Evolutionary conservation across 352 stramenopile genomes (phyloP).

Genomic region (Phytophthora constricta): DNA sequence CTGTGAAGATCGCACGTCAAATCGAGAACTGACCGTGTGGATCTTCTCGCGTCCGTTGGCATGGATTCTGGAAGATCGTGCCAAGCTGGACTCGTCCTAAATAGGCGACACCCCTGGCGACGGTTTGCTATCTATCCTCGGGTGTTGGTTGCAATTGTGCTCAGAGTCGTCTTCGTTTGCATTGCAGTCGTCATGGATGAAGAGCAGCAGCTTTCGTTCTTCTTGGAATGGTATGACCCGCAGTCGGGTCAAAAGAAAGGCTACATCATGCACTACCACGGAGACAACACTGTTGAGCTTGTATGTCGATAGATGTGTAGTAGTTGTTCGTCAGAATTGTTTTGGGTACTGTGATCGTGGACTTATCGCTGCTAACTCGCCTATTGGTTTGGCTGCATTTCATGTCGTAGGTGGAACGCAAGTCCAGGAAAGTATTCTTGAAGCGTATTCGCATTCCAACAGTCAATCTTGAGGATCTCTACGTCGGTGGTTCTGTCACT

Average conservation of each 20-base stretch:
- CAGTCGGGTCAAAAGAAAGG: slow-evolving; percentile 72
- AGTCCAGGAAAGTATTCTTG: slow-evolving; percentile 71
- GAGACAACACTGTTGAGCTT: slow-evolving; percentile 76
- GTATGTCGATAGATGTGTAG: slow-evolving; percentile 50
- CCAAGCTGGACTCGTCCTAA: too few relatives aligned
- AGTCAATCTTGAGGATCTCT: slow-evolving; percentile 69
- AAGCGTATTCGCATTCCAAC: slow-evolving; percentile 81
- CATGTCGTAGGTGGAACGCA: slow-evolving; percentile 55
- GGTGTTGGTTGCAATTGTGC: too few relatives aligned
- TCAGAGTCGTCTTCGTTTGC: slow-evolving; percentile 12
- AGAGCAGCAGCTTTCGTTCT: slow-evolving; percentile 74
- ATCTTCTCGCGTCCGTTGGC: slow-evolving; percentile 21
- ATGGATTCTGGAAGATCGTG: slow-evolving; percentile 34
- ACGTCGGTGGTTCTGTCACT: slow-evolving; percentile 70
- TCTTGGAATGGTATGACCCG: slow-evolving; percentile 81
- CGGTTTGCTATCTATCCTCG: too few relatives aligned
- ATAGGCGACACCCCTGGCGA: too few relatives aligned
- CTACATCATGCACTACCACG: slow-evolving; percentile 80
- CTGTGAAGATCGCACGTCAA: slow-evolving; percentile 8
- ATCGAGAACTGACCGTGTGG: slow-evolving; percentile 16
- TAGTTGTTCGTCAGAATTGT: too few relatives aligned
- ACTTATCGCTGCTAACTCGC: neutral
- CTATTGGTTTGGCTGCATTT: slow-evolving; percentile 4
- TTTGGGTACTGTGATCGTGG: neutral
- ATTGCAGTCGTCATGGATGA: slow-evolving; percentile 41